Evolutionary conservation across 768 basidiomycete species (phyloP).

Genomic region (Nidularia pulvinata): DNA sequence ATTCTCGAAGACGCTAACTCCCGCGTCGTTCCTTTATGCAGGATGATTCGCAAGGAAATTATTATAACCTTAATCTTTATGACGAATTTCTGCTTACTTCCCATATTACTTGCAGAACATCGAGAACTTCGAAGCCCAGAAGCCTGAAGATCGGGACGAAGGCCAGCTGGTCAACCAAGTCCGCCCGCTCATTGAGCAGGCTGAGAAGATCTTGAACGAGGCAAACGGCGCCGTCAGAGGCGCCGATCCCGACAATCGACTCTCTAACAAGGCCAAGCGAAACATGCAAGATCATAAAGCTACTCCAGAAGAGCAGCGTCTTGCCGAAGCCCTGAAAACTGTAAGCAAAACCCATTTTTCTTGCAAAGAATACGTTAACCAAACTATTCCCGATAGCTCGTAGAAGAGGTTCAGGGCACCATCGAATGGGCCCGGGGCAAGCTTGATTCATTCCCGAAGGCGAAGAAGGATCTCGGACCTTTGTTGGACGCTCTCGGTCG

Average conservation of each 20-base stretch:
- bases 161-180: conserved; percentile 29
- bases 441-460: conserved; percentile 32
- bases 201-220: conserved; percentile 33
- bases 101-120: conserved; percentile 20
- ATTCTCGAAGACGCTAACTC: conserved; percentile 31
- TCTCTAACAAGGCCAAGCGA: conserved; percentile 28
- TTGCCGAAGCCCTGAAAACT: conserved; percentile 33
- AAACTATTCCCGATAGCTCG: conserved; percentile 13
- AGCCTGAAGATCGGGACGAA: conserved; percentile 32
- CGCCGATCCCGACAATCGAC: conserved; percentile 31
- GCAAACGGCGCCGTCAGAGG: conserved; percentile 31
- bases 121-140: conserved; percentile 26
- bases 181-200: conserved; percentile 31
- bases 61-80: neutral
- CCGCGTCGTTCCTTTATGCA: conserved; percentile 22
- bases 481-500: conserved; percentile 32
- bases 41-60: conserved; percentile 32
- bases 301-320: conserved; percentile 32
- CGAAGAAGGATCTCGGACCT: conserved; percentile 33
- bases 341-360: conserved; percentile 11
- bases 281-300: conserved; percentile 32
- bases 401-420: conserved; percentile 33
- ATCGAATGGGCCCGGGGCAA: conserved; percentile 35
- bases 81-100: neutral
- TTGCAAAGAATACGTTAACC: neutral